phyloP scores from a whole-genome alignment of 2,329 filamentous ascomycete genomes.

The Huntiella moniliformis region DNA sequence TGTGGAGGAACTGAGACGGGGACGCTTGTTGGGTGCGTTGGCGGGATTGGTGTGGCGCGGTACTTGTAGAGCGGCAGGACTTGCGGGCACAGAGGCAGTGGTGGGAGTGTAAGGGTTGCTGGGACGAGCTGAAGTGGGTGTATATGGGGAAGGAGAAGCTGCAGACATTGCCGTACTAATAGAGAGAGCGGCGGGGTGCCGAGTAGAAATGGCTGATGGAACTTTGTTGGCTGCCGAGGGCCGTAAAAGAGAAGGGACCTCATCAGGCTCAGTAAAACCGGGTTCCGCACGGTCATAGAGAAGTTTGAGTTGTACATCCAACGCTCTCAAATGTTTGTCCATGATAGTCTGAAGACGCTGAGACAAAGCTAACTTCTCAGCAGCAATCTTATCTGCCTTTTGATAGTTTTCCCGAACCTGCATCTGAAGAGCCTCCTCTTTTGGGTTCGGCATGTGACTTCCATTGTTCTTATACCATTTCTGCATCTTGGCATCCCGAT shows the following conservation, averaged over 20 bases:
- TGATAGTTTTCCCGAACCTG: slow-evolving; percentile 50
- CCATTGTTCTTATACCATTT: slow-evolving; percentile 65
- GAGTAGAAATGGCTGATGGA: slow-evolving; percentile 14
- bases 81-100: slow-evolving; percentile 35
- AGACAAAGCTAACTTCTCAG: slow-evolving; percentile 54
- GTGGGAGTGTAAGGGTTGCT: slow-evolving; percentile 19
- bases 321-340: slow-evolving; percentile 44
- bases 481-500: slow-evolving; percentile 57
- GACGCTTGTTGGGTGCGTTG: slow-evolving; percentile 23
- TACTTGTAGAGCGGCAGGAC: slow-evolving; percentile 41
- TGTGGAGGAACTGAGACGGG: slow-evolving; percentile 33
- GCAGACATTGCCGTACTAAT: not conserved
- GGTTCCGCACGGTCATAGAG: slow-evolving; percentile 43
- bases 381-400: slow-evolving; percentile 49
- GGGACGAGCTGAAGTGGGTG: not conserved
- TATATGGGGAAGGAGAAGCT: not conserved
- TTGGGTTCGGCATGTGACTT: slow-evolving; percentile 53
- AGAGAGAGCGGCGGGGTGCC: slow-evolving; percentile 4
- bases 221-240: slow-evolving; percentile 34
- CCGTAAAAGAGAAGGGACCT: slow-evolving; percentile 43
- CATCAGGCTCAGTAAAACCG: slow-evolving; percentile 42
- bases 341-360: slow-evolving; percentile 42
- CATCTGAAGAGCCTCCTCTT: slow-evolving; percentile 49
- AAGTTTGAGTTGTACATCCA: slow-evolving; percentile 43
- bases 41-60: slow-evolving; percentile 37